Evolutionary conservation across 2,329 filamentous ascomycete species (phyloP), one percentile per base, ranked within the genome.

Genomic region (Cryphonectria japonica): DNA sequence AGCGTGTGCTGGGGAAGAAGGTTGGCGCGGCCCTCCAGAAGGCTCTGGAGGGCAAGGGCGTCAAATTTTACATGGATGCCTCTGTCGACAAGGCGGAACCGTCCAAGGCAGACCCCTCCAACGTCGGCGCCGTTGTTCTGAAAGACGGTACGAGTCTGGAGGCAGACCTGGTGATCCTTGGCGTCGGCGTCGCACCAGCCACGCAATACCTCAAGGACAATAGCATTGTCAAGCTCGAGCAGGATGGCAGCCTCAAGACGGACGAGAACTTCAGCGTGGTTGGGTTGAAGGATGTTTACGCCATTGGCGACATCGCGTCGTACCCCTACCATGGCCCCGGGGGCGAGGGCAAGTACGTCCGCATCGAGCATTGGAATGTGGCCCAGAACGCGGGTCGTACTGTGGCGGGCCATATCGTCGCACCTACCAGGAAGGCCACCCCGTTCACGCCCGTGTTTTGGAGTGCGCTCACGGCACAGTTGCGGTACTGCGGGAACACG

Each of bases 281-380:
- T 1, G 93, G 93, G 0, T 81, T 96, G 4, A 87, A 92, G 76
- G 92, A 95, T 75, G 94, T 98, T 67, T 99, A 93, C 78, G 96
- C 96, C 19, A 89, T 99, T 73, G 95, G 95, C 67, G 96, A 99
- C 79, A 98, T 99, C 73, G 95, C 96, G 16, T 95, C 93, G 0
- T 98, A 94, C 81, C 96, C 96, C 0, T 99, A 99, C 84, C 88
- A 93, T 79, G 96, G 96, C 1, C 96, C 96, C 0, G 94, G 93
- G 34, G 92, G 93, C 37, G 87, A 92, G 22, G 93, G 93, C 73
- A 86, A 86, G 61, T 86, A 87, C 26, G 89, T 92, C 0, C 91
- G 96, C 74, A 98, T 98, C 78, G 96, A 99, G 85, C 96, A 99
- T 80, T 99, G 96, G 96, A 95, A 98, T 81, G 96, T 99, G 2